phyloP scores from a whole-genome alignment of 805 yeast species.

The Saturnispora mendoncae region DNA sequence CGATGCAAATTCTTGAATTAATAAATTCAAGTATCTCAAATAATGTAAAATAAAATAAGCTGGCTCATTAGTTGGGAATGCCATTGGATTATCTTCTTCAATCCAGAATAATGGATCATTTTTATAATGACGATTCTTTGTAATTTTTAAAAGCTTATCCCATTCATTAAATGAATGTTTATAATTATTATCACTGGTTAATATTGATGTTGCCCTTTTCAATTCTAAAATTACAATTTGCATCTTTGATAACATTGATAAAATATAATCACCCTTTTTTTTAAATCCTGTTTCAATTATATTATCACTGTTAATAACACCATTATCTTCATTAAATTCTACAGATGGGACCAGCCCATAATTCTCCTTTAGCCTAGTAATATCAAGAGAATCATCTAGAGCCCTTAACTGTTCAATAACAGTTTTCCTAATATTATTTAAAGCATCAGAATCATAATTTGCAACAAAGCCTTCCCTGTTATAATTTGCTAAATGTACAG shows the following conservation, averaged over 20 bases:
- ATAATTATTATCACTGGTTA: conserved; percentile 33
- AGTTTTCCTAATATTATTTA: conserved; percentile 8
- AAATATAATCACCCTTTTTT: conserved; percentile 22
- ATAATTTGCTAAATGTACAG: conserved; percentile 20
- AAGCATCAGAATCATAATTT: conserved; percentile 2
- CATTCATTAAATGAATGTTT: conserved; percentile 46
- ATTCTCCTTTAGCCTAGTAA: conserved; percentile 6
- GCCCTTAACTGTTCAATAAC: conserved; percentile 13
- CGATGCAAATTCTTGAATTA: conserved; percentile 21
- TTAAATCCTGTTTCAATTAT: conserved; percentile 17
- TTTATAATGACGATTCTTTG: conserved; percentile 21
- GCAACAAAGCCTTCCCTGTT: conserved; percentile 18
- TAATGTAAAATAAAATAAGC: conserved; percentile 38
- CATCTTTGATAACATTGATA: conserved; percentile 17
- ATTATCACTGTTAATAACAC: conserved; percentile 10
- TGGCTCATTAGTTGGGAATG: conserved; percentile 62
- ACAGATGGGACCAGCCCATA: conserved; percentile 9
- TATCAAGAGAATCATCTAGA: conserved; percentile 17
- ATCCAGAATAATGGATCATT: conserved; percentile 47
- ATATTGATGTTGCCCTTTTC: conserved; percentile 25
- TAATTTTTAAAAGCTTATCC: conserved; percentile 31
- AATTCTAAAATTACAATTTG: conserved; percentile 27
- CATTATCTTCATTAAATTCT: not conserved
- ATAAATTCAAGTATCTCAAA: conserved; percentile 20
- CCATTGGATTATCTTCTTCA: conserved; percentile 55